Evolutionary conservation across 495 filamentous ascomycete species (phyloP).

Genomic region (Aspergillus cristatus): DNA sequence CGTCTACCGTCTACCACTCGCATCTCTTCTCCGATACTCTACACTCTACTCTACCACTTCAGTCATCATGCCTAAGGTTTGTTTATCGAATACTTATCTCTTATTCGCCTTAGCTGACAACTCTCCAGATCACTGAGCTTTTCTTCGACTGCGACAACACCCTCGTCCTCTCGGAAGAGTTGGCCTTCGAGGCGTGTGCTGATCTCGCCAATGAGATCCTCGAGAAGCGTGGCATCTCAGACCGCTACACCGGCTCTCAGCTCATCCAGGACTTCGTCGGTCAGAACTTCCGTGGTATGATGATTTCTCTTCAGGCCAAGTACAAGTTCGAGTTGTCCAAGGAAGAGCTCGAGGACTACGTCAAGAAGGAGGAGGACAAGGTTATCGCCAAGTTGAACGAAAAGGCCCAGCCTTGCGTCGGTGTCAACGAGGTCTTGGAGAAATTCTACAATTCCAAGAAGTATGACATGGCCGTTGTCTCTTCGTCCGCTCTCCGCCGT

Average conservation of each 20-base stretch:
- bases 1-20: not conserved
- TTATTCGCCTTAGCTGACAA: slow-evolving; percentile 12
- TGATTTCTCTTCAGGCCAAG: slow-evolving; percentile 63
- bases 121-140: slow-evolving; percentile 66
- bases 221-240: slow-evolving; percentile 49
- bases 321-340: slow-evolving; percentile 58
- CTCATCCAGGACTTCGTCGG: slow-evolving; percentile 88
- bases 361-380: slow-evolving; percentile 67
- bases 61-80: slow-evolving; percentile 40
- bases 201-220: slow-evolving; percentile 89
- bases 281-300: slow-evolving; percentile 94
- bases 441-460: slow-evolving; percentile 50
- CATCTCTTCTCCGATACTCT: not conserved
- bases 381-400: slow-evolving; percentile 71
- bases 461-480: slow-evolving; percentile 78
- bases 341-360: slow-evolving; percentile 67
- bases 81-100: slow-evolving; percentile 1
- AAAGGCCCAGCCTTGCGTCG: slow-evolving; percentile 66
- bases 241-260: slow-evolving; percentile 69
- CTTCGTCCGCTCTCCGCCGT: slow-evolving; percentile 66
- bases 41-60: slow-evolving; percentile 1
- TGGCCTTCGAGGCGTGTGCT: slow-evolving; percentile 92
- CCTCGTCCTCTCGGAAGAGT: slow-evolving; percentile 81
- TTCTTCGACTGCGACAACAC: slow-evolving; percentile 99
- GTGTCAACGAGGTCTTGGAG: slow-evolving; percentile 59